These are phyloP conservation scores for Cyberlindnera galapagoensis DNA, from an alignment of 805 yeast species.

Conservation along the genomic window DNA sequence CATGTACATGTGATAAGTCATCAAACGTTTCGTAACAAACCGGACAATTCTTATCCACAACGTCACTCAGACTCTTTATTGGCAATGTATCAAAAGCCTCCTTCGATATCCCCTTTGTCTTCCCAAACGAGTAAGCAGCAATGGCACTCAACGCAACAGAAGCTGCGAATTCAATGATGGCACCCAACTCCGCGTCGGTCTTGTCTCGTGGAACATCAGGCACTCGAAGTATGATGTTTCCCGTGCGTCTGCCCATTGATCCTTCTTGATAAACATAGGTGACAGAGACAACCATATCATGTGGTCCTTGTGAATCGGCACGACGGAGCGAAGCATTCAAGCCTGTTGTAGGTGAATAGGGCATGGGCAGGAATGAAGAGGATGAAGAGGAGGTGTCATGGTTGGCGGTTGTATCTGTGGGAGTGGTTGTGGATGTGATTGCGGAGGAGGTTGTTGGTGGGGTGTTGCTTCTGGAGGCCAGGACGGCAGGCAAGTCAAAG, in stretches of 20 bases:
- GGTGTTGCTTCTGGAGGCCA: slow-evolving; percentile 1
- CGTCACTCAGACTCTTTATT: slow-evolving; percentile 25
- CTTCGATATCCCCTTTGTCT: slow-evolving; percentile 40
- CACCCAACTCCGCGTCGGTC: slow-evolving; percentile 49
- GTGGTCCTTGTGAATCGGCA: slow-evolving; percentile 13
- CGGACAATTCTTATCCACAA: slow-evolving; percentile 41
- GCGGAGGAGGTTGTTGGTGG: slow-evolving; percentile 3
- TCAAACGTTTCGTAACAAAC: slow-evolving; percentile 54
- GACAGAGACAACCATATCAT: slow-evolving; percentile 30
- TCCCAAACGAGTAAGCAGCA: slow-evolving; percentile 34
- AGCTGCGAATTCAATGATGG: slow-evolving; percentile 59
- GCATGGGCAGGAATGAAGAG: too few species aligned
- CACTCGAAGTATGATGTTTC: slow-evolving; percentile 55
- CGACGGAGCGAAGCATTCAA: neutral
- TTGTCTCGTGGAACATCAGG: slow-evolving; percentile 61
- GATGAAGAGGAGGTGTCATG: too few species aligned
- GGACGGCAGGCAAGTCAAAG: slow-evolving; percentile 11
- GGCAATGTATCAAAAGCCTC: slow-evolving; percentile 49
- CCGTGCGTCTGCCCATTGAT: slow-evolving; percentile 30
- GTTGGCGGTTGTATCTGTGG: too few species aligned
- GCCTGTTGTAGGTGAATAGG: neutral
- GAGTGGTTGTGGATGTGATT: too few species aligned
- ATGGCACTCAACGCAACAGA: slow-evolving; percentile 63
- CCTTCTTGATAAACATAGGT: slow-evolving; percentile 28
- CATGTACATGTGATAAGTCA: too few species aligned